Evolutionary conservation across 805 yeast genomes (phyloP).

Genomic region (Candida dendrica): DNA sequence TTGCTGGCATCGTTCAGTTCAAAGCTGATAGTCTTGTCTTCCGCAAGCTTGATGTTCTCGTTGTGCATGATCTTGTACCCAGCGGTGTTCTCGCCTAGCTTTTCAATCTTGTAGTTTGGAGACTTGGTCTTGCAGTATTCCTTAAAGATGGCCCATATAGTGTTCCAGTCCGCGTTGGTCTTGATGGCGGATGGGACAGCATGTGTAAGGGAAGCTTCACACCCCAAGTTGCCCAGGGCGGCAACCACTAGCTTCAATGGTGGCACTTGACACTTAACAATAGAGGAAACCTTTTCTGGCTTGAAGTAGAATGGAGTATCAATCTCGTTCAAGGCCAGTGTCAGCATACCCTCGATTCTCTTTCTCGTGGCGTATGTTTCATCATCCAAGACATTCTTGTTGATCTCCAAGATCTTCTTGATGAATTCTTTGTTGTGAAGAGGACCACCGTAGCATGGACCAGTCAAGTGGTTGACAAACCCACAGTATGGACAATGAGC

Average conservation of each 20-base stretch:
- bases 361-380: slow-evolving; percentile 69
- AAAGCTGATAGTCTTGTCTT: slow-evolving; percentile 42
- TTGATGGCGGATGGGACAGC: slow-evolving; percentile 81
- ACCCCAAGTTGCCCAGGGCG: slow-evolving; percentile 82
- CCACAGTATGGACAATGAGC: slow-evolving; percentile 66
- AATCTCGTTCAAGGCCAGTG: slow-evolving; percentile 72
- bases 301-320: slow-evolving; percentile 75
- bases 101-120: slow-evolving; percentile 27
- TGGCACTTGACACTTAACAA: slow-evolving; percentile 78
- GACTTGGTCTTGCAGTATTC: slow-evolving; percentile 47
- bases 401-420: slow-evolving; percentile 50
- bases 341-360: slow-evolving; percentile 88
- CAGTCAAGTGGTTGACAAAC: slow-evolving; percentile 68
- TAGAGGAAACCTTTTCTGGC: slow-evolving; percentile 67
- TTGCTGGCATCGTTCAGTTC: slow-evolving; percentile 52
- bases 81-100: slow-evolving; percentile 41
- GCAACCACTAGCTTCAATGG: slow-evolving; percentile 64
- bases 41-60: slow-evolving; percentile 26
- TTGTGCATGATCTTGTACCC: slow-evolving; percentile 52
- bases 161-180: slow-evolving; percentile 84
- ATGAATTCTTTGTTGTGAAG: slow-evolving; percentile 69
- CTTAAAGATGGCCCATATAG: slow-evolving; percentile 64
- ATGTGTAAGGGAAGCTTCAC: slow-evolving; percentile 78
- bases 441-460: slow-evolving; percentile 93
- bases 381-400: slow-evolving; percentile 38